Conservation (phyloP, 306 rosid genomes). For the Castanospermum australe region DNA sequence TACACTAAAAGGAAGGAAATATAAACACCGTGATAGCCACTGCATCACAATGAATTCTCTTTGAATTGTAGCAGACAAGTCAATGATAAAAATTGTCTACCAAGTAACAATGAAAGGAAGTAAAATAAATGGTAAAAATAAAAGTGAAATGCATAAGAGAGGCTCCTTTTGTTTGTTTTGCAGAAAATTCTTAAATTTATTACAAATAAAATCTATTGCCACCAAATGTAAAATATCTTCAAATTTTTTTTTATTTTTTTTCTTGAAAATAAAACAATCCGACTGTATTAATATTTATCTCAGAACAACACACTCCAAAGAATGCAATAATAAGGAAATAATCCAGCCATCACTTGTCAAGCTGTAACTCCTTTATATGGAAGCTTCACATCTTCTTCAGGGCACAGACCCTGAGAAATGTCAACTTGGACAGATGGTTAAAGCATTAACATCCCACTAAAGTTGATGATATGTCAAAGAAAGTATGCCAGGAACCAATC, state of each 20-base stretch:
- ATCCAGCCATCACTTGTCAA: conserved; percentile 18
- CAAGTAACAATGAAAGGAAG: background rate
- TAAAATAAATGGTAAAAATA: background rate
- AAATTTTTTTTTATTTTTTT: background rate
- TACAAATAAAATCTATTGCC: conserved; percentile 1
- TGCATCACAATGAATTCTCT: background rate
- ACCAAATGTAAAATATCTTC: background rate
- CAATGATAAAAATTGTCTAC: background rate
- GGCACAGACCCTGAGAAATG: conserved; percentile 19
- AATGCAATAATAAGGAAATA: conserved; percentile 18
- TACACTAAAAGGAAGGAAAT: no score
- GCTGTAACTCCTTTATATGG: conserved; percentile 13
- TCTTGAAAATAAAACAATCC: background rate
- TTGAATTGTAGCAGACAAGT: background rate
- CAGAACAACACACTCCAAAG: conserved; percentile 16
- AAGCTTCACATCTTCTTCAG: conserved; percentile 42
- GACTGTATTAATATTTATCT: conserved; percentile 5
- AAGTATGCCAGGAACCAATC: conserved; percentile 35
- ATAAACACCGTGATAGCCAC: background rate
- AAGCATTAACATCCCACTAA: conserved; percentile 13
- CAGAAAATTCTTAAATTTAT: conserved; percentile 5
- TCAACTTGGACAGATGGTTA: background rate
- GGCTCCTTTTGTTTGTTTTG: background rate
- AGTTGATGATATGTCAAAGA: background rate
- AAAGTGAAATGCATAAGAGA: background rate